Percentiles rank a stretch among this genome's conserved stretches.
Conservation (phyloP, 1,284 basidiomycete species). For the Heliocybe sulcata region DNA sequence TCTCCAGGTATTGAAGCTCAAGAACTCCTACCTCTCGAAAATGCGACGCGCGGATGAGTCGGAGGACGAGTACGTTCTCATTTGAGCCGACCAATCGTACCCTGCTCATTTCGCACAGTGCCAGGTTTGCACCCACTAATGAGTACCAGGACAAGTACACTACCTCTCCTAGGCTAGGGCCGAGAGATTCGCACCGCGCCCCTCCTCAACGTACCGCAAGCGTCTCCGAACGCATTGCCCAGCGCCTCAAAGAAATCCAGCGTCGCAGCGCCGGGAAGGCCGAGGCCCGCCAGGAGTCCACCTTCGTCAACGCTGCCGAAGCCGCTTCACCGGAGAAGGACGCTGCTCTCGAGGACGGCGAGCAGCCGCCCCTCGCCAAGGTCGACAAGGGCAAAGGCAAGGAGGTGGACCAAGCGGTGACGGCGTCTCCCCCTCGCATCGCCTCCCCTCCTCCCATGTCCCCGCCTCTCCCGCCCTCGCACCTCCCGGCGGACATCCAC, state of each 20-base stretch:
- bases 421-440: slow-evolving; percentile 27
- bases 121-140: slow-evolving; percentile 70
- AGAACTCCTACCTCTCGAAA: slow-evolving; percentile 72
- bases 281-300: neutral
- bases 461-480: slow-evolving; percentile 41
- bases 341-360: slow-evolving; percentile 28
- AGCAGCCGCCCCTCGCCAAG: slow-evolving; percentile 33
- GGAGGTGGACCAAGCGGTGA: slow-evolving; percentile 39
- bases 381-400: slow-evolving; percentile 77
- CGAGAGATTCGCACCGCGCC: slow-evolving; percentile 20
- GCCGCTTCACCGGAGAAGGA: slow-evolving; percentile 18
- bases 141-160: slow-evolving; percentile 64
- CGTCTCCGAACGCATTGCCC: slow-evolving; percentile 71
- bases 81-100: slow-evolving; percentile 1
- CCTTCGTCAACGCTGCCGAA: slow-evolving; percentile 19
- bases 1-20: slow-evolving; percentile 53
- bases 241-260: slow-evolving; percentile 69
- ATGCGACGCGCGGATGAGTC: slow-evolving; percentile 79
- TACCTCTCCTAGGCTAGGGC: slow-evolving; percentile 54
- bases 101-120: slow-evolving; percentile 27
- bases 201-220: slow-evolving; percentile 55
- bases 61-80: slow-evolving; percentile 76
- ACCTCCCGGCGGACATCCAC: slow-evolving; percentile 15
- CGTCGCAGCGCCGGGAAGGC: slow-evolving; percentile 35
- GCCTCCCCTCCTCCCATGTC: slow-evolving; percentile 62